Evolutionary conservation across 2,329 filamentous ascomycete species (phyloP).

Genomic region (Colletotrichum lentis): DNA sequence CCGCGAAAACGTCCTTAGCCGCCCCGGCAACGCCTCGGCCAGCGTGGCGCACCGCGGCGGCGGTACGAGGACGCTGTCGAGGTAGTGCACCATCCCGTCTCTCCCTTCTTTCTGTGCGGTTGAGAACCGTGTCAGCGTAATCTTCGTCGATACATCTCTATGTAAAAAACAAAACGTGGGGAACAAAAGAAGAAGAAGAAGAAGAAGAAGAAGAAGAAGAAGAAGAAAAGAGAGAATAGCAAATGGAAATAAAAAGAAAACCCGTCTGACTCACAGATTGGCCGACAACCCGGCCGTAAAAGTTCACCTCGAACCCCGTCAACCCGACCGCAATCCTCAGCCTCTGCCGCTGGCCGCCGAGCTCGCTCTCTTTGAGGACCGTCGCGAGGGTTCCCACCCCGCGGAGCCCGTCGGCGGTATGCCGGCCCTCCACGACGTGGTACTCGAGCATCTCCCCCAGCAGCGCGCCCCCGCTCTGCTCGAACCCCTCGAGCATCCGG

Average conservation of each 20-base stretch:
- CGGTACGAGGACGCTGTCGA: slow-evolving; percentile 32
- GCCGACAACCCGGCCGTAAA: slow-evolving; percentile 13
- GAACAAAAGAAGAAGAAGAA: not conserved
- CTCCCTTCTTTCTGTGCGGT: not conserved
- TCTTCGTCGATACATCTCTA: too few relatives aligned
- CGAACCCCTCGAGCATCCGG: not conserved
- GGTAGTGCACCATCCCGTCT: slow-evolving; percentile 21
- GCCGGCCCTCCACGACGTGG: slow-evolving; percentile 13
- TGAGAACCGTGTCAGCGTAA: not conserved
- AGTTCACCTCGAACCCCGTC: not conserved
- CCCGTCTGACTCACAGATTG: slow-evolving; percentile 9
- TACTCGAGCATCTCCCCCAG: slow-evolving; percentile 54
- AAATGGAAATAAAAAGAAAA: too few relatives aligned
- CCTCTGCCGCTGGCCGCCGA: slow-evolving; percentile 16
- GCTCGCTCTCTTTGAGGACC: not conserved
- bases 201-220: not conserved
- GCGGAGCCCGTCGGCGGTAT: not conserved
- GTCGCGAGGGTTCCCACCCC: not conserved
- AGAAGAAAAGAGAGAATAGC: too few relatives aligned
- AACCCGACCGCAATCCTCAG: not conserved
- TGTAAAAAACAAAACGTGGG: not conserved
- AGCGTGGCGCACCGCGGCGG: slow-evolving; percentile 26
- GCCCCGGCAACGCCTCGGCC: slow-evolving; percentile 11
- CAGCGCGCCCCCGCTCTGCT: not conserved
- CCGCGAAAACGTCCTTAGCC: slow-evolving; percentile 8